These are phyloP conservation scores for Phytophthora macrochlamydospora DNA, from an alignment of 352 stramenopile species.

Conservation along the genomic window DNA sequence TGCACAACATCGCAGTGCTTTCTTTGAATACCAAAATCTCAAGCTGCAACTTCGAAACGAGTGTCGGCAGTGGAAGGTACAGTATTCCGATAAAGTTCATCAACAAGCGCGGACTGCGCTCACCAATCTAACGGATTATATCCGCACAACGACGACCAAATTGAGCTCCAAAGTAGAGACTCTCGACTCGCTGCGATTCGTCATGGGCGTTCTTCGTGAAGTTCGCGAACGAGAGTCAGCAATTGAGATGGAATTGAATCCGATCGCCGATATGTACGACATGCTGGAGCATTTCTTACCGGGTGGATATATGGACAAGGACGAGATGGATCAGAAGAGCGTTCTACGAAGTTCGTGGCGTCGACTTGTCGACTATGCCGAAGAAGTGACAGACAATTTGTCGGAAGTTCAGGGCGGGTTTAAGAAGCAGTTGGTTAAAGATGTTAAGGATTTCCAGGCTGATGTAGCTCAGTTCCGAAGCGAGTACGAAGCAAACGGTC, in stretches of 20 bases:
- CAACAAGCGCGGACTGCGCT: constrained; percentile 71
- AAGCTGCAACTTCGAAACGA: constrained; percentile 88
- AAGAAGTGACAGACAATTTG: constrained; percentile 89
- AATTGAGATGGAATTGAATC: constrained; percentile 91
- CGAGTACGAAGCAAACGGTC: constrained; percentile 69
- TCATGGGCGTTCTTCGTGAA: constrained; percentile 88
- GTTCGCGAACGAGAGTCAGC: constrained; percentile 84
- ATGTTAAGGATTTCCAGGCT: constrained; percentile 85
- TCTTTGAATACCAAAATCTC: constrained; percentile 90
- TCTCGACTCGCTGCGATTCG: constrained; percentile 75
- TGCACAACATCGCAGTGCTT: constrained; percentile 88
- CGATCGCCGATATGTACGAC: constrained; percentile 90
- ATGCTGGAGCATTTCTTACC: constrained; percentile 91
- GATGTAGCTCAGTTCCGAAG: constrained; percentile 72
- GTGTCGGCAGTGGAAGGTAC: constrained; percentile 85
- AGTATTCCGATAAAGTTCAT: constrained; percentile 86
- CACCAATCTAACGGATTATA: constrained; percentile 79
- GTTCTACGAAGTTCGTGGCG: constrained; percentile 83
- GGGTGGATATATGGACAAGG: constrained; percentile 85
- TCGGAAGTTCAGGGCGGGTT: constrained; percentile 86
- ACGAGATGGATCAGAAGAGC: constrained; percentile 93
- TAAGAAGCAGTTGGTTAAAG: constrained; percentile 91
- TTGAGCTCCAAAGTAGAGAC: constrained; percentile 69
- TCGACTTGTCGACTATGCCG: constrained; percentile 88
- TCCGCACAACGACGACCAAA: constrained; percentile 75